These are phyloP conservation scores for Talaromyces proteolyticus DNA, from an alignment of 495 filamentous ascomycete species.

Conservation along the genomic window DNA sequence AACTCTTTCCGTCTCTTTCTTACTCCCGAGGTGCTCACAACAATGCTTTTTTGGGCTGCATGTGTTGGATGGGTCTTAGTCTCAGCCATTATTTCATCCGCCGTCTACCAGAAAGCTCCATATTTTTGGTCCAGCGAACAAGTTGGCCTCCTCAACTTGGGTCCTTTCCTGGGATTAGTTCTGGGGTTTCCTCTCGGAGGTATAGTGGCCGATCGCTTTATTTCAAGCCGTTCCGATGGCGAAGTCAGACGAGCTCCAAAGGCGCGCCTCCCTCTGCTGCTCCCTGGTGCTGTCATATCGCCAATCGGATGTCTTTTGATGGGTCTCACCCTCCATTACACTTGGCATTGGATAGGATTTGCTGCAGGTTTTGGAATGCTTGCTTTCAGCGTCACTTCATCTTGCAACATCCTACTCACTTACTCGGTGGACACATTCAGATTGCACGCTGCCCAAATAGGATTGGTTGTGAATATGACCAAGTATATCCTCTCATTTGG, in stretches of 20 bases:
- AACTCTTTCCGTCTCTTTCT: not conserved
- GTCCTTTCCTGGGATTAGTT: not conserved
- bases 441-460: not conserved
- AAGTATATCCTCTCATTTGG: not conserved
- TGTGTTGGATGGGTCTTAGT: not conserved
- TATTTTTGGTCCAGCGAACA: not conserved
- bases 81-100: not conserved
- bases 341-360: not conserved
- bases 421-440: not conserved
- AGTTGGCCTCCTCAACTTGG: not conserved
- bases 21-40: not conserved
- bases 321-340: not conserved
- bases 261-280: not conserved
- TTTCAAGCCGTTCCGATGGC: not conserved
- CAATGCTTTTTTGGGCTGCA: not conserved
- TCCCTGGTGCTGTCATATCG: not conserved
- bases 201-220: not conserved
- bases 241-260: not conserved
- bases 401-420: not conserved
- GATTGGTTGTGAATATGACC: not conserved
- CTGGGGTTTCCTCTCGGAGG: not conserved
- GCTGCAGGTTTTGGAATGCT: not conserved
- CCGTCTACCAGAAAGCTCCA: not conserved
- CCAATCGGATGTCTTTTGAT: not conserved
- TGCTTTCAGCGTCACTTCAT: not conserved